These are phyloP conservation scores for Mallotus repandus DNA, from an alignment of 441 rosid genomes.

Conservation along the genomic window DNA sequence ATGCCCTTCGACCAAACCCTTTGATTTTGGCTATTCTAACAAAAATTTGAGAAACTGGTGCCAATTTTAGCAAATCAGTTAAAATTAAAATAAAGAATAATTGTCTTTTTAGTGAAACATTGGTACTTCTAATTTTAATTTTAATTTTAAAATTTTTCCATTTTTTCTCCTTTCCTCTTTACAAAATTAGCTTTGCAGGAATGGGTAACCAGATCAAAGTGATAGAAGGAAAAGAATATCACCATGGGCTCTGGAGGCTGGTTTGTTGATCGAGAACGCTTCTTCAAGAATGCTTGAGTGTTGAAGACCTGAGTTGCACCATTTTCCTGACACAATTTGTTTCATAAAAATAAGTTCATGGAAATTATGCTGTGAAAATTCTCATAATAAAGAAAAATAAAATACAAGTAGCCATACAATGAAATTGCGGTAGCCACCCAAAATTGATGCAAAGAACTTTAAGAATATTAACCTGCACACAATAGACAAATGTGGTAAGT, in stretches of 20 bases:
- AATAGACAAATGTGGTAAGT: conserved; percentile 5
- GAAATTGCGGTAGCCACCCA: conserved; percentile 91
- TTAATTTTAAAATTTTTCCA: background rate
- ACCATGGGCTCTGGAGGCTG: conserved; percentile 96
- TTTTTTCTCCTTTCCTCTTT: background rate
- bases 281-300: conserved; percentile 85
- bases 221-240: conserved; percentile 24
- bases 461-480: conserved; percentile 73
- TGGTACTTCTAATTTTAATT: background rate
- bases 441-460: conserved; percentile 83
- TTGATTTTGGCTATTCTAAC: background rate
- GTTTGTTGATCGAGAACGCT: conserved; percentile 88
- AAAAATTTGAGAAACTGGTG: background rate
- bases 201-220: conserved; percentile 2
- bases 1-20: background rate
- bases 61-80: background rate
- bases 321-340: conserved; percentile 59
- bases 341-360: conserved; percentile 4
- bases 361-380: background rate
- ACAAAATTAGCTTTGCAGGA: background rate
- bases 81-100: background rate
- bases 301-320: conserved; percentile 65
- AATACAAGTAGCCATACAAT: conserved; percentile 50
- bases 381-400: conserved; percentile 22
- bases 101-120: background rate